phyloP scores from a whole-genome alignment of 345 rosid genomes.

The Alliaria petiolata region DNA sequence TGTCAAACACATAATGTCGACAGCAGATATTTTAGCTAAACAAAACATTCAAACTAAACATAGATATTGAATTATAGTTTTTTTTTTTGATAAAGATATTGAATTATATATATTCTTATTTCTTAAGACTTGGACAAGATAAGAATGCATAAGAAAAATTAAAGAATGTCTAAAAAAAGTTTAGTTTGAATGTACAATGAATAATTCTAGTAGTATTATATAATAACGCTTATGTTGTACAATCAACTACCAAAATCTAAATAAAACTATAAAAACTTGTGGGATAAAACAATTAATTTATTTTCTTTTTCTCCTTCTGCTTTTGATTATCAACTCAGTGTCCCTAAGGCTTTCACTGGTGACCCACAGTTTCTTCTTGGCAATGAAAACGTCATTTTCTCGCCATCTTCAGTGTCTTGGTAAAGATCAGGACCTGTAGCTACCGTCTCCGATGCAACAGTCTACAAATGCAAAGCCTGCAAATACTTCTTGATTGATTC shows the following conservation, averaged over 20 bases:
- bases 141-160: not conserved
- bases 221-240: slow-evolving; percentile 1
- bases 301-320: not conserved
- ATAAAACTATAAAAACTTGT: slow-evolving; percentile 22
- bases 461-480: slow-evolving; percentile 79
- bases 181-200: slow-evolving; percentile 11
- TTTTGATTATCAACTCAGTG: slow-evolving; percentile 36
- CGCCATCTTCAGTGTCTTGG: slow-evolving; percentile 50
- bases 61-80: too few species aligned
- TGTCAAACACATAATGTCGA: slow-evolving; percentile 16
- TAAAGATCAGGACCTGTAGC: slow-evolving; percentile 38
- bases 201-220: slow-evolving; percentile 4
- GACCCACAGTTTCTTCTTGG: slow-evolving; percentile 84
- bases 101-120: too few species aligned
- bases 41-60: not conserved
- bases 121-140: not conserved
- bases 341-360: slow-evolving; percentile 74
- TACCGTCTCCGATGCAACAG: slow-evolving; percentile 41
- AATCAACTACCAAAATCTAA: slow-evolving; percentile 22
- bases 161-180: slow-evolving; percentile 5
- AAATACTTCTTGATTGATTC: slow-evolving; percentile 67
- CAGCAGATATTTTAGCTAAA: not conserved
- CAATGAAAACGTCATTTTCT: slow-evolving; percentile 39
- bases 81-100: too few species aligned
- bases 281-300: slow-evolving; percentile 16